phyloP scores from a whole-genome alignment of 2,329 filamentous ascomycete genomes.

The Penicillium sp. region DNA sequence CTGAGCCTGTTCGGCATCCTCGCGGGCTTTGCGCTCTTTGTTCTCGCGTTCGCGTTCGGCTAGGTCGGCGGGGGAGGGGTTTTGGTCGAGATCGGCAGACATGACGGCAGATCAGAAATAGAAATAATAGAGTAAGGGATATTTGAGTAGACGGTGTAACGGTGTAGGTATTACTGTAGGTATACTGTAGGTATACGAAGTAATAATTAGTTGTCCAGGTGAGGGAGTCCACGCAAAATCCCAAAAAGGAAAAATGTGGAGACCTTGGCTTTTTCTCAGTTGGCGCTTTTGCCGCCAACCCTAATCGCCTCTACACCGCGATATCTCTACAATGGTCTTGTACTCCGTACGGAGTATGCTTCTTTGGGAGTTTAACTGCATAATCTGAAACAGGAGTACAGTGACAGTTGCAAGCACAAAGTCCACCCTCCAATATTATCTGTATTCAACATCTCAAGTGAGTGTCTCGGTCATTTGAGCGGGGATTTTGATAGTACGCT shows the following conservation, averaged over 20 bases:
- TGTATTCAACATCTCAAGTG: background rate
- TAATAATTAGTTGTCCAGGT: background rate
- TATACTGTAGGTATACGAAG: background rate
- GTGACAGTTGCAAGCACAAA: background rate
- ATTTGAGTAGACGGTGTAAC: constrained; percentile 1
- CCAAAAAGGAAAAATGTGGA: constrained; percentile 3
- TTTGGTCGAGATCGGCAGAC: constrained; percentile 35
- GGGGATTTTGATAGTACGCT: background rate
- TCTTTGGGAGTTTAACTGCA: background rate
- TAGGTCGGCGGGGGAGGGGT: constrained; percentile 31
- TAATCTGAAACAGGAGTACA: background rate
- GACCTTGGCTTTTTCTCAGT: constrained; percentile 4
- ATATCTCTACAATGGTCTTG: constrained; percentile 3
- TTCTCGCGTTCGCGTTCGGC: constrained; percentile 57
- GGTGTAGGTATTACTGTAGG: too few species aligned
- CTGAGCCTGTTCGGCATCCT: constrained; percentile 81
- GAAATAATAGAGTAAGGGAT: background rate
- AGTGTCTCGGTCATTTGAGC: background rate
- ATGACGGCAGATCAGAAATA: constrained; percentile 21
- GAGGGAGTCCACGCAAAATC: background rate
- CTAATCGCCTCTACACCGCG: constrained; percentile 7
- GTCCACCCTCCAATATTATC: background rate
- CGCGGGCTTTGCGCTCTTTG: constrained; percentile 64
- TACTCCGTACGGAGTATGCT: background rate
- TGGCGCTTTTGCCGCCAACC: constrained; percentile 12